Evolutionary conservation across 495 filamentous ascomycete genomes (phyloP), one percentile per base, ranked within the genome.

Genomic region (Aspergillus incahuasiensis): DNA sequence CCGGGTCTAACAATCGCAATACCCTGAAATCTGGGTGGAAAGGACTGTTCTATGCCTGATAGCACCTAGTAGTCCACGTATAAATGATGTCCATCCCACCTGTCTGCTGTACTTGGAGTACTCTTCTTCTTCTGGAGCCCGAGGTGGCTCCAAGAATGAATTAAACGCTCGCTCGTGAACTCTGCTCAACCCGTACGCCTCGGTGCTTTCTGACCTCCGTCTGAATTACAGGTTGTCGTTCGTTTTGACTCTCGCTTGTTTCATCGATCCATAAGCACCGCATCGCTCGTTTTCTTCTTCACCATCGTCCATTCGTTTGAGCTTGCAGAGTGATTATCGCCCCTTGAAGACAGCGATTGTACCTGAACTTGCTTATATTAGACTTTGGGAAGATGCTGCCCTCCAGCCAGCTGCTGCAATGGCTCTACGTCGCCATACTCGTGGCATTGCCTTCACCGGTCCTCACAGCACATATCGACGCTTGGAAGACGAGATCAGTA

Each of bases 401-500:
- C 25, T 28, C 32, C 6, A 25, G 5, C 1, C 16, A 21, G 3
- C 11, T 50, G 20, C 13, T 50, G 12, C 40, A 43, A 55, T 56
- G 57, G 61, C 54, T 60, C 5, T 52, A 22, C 18, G 52, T 44
- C 22, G 48, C 25, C 4, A 39, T 40, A 3, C n/a, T 54, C 19
- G 16, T 28, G 48, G 13, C 19, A 16, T 8, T 46, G 28, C 18
- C 48, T 18, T 40, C 19, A 15, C 39, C 54, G 8, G 46, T 48
- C 8, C 55, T 52, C 11, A 65, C 68, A 16, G 71, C 68, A 25
- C 40, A 45, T 22, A 66, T 49, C 15, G 43, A 59, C 1, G 71
- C 74, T 48, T 87, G 84, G 84, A 77, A 81, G 34, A 66, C 74
- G 41, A 75, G 82, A 56, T 81, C 81, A n/a, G 82, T 91, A 53